Evolutionary conservation across 345 rosid genomes (phyloP).

Genomic region (Diplotaxis tenuifolia): DNA sequence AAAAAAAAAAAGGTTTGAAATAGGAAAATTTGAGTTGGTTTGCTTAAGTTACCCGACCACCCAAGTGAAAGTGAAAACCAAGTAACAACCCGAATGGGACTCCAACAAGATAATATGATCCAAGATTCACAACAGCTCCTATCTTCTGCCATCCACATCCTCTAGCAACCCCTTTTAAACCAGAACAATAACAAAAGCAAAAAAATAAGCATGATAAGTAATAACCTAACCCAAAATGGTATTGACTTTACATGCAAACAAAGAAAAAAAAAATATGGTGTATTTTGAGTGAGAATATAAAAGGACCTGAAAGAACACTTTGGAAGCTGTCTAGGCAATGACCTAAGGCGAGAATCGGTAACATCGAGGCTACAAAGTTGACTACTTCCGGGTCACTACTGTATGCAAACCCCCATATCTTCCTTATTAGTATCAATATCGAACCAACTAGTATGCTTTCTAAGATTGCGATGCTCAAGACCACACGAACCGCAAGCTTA

Average conservation of each 20-base stretch:
- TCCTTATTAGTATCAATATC: slow-evolving; percentile 20
- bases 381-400: slow-evolving; percentile 34
- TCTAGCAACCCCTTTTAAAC: slow-evolving; percentile 46
- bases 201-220: neutral
- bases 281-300: too few species aligned
- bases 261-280: slow-evolving; percentile 7
- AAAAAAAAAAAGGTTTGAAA: too few species aligned
- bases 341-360: slow-evolving; percentile 31
- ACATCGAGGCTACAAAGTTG: slow-evolving; percentile 28
- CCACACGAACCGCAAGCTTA: slow-evolving; percentile 35
- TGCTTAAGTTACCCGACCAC: slow-evolving; percentile 38
- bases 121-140: slow-evolving; percentile 47
- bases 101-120: slow-evolving; percentile 48
- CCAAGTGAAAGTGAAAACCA: slow-evolving; percentile 40
- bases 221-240: slow-evolving; percentile 7
- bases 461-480: slow-evolving; percentile 20
- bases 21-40: too few species aligned
- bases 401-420: too few species aligned
- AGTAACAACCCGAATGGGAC: slow-evolving; percentile 42
- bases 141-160: slow-evolving; percentile 57
- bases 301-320: slow-evolving; percentile 36
- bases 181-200: neutral
- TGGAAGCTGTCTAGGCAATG: slow-evolving; percentile 33
- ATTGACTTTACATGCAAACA: slow-evolving; percentile 6
- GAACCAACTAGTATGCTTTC: slow-evolving; percentile 27